phyloP scores from a whole-genome alignment of 1,284 basidiomycete species.

The Somion occarium region DNA sequence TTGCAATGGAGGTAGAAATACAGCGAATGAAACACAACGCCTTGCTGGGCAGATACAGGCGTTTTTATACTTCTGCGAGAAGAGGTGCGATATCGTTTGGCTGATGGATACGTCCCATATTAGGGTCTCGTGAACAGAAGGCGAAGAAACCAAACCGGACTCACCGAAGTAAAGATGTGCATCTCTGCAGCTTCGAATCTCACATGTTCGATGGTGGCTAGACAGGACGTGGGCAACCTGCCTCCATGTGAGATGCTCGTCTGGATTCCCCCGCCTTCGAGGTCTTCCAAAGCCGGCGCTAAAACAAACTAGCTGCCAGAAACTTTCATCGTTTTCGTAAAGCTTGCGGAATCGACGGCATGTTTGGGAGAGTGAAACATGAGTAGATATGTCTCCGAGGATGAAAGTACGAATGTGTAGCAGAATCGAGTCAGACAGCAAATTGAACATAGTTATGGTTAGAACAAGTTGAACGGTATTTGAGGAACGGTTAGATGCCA shows the following conservation, averaged over 20 bases:
- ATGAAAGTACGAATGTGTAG: conserved; percentile 23
- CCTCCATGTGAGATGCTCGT: conserved; percentile 18
- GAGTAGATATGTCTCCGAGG: conserved; percentile 21
- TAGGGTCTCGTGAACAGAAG: not conserved
- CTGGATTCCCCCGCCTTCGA: conserved; percentile 12
- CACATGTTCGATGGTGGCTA: conserved; percentile 22
- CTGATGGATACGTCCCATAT: conserved; percentile 8
- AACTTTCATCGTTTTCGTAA: conserved; percentile 21
- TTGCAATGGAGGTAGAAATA: conserved; percentile 31
- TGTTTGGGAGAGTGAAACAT: conserved; percentile 27
- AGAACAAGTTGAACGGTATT: not conserved
- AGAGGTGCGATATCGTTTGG: conserved; percentile 15
- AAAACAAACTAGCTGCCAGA: conserved; percentile 28
- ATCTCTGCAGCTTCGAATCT: conserved; percentile 27
- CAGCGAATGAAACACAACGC: conserved; percentile 27
- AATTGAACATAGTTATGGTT: not conserved
- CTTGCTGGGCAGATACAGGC: conserved; percentile 11
- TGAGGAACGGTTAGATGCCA: not conserved
- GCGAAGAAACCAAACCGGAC: conserved; percentile 7
- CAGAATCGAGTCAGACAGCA: conserved; percentile 19
- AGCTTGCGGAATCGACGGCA: conserved; percentile 21
- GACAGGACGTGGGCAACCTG: conserved; percentile 22
- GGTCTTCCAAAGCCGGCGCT: conserved; percentile 28
- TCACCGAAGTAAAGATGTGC: conserved; percentile 27
- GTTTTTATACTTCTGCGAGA: conserved; percentile 14